Conservation (phyloP, 2,329 filamentous ascomycete species). For the Xylaria sp. region DNA sequence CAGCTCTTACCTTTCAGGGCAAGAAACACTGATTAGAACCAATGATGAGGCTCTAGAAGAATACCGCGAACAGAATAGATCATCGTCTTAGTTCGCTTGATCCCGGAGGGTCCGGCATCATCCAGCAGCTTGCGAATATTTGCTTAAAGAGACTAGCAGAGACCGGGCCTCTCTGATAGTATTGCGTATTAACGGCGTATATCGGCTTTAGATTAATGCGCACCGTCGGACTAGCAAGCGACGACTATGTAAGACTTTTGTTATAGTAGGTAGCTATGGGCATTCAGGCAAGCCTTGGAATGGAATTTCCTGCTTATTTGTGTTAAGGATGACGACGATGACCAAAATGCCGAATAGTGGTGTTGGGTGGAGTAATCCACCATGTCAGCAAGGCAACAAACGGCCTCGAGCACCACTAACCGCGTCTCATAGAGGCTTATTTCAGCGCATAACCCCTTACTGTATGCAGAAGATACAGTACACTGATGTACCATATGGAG, state of each 20-base stretch:
- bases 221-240: background rate
- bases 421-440: conserved; percentile 6
- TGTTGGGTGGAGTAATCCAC: conserved; percentile 12
- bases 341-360: background rate
- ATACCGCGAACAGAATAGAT: conserved; percentile 12
- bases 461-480: conserved; percentile 4
- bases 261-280: background rate
- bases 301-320: background rate
- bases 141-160: background rate
- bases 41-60: conserved; percentile 24
- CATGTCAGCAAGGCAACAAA: conserved; percentile 4
- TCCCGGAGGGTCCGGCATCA: conserved; percentile 23
- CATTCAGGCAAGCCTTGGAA: background rate
- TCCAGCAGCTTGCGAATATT: background rate
- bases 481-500: background rate
- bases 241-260: background rate
- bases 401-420: background rate
- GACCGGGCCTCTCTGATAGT: background rate
- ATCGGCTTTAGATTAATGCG: background rate
- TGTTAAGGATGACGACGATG: background rate
- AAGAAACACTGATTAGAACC: conserved; percentile 9
- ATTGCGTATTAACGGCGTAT: background rate
- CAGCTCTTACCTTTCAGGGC: conserved; percentile 29
- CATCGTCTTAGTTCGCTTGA: conserved; percentile 13
- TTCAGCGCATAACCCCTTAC: conserved; percentile 15